phyloP scores from a whole-genome alignment of 257 asterid species.

The Cruciata laevipes region DNA sequence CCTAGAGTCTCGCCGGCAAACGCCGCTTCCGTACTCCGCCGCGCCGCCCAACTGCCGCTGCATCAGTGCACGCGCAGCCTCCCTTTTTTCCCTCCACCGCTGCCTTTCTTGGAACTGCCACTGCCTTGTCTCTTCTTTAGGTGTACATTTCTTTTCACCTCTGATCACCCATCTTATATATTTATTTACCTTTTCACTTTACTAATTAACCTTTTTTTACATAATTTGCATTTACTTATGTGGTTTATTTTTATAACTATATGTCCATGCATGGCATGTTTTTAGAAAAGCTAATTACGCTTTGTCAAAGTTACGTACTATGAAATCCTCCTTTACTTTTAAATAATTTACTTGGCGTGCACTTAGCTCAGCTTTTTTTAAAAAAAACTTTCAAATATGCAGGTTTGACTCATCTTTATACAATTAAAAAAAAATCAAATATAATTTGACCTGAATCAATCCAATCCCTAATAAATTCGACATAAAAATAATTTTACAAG shows the following conservation, averaged over 20 bases:
- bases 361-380: neutral
- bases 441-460: too few relatives aligned
- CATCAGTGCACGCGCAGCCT: slow-evolving; percentile 46
- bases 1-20: slow-evolving; percentile 28
- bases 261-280: neutral
- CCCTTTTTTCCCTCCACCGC: neutral
- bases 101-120: slow-evolving; percentile 34
- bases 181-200: neutral
- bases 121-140: slow-evolving; percentile 39
- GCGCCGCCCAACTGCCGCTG: slow-evolving; percentile 38
- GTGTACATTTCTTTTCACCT: slow-evolving; percentile 23
- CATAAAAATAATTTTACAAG: too few relatives aligned
- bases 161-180: neutral
- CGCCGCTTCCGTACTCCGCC: slow-evolving; percentile 44
- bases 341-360: neutral
- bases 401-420: neutral
- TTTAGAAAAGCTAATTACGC: neutral
- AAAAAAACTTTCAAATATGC: neutral
- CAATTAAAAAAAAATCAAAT: neutral
- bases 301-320: neutral
- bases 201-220: too few relatives aligned
- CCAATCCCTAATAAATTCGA: too few relatives aligned
- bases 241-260: too few relatives aligned
- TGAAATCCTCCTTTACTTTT: neutral
- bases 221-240: too few relatives aligned